Evolutionary conservation across 108 stramenopile species (phyloP).

Genomic region (Cylindrotheca fusiformis): DNA sequence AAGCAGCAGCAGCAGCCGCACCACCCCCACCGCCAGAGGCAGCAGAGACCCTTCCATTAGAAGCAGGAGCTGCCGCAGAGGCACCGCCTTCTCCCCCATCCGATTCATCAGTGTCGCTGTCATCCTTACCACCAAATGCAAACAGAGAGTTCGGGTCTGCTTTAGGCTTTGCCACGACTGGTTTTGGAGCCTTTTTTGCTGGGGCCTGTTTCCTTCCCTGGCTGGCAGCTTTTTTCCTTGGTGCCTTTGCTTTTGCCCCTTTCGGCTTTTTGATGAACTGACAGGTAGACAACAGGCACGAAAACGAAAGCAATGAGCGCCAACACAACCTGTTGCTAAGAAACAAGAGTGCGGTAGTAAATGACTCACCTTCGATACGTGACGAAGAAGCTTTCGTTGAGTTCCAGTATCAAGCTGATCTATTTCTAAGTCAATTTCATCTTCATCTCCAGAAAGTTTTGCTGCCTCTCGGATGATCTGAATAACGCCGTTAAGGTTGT

Average conservation of each 20-base stretch:
- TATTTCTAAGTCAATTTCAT: constrained; percentile 87
- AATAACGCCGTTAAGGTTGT: constrained; percentile 64
- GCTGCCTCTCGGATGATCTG: constrained; percentile 83
- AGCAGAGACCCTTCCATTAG: too few relatives aligned
- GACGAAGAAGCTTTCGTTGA: constrained; percentile 74
- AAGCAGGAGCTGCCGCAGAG: constrained; percentile 6
- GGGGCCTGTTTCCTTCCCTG: constrained; percentile 34
- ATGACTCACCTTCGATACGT: constrained; percentile 80
- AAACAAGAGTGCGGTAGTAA: not conserved
- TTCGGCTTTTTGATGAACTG: constrained; percentile 40
- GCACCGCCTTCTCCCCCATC: constrained; percentile 24
- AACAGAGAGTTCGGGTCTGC: constrained; percentile 50
- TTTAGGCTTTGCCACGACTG: constrained; percentile 28
- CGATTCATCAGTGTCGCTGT: constrained; percentile 72
- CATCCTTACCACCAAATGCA: constrained; percentile 71
- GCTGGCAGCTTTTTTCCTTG: constrained; percentile 40
- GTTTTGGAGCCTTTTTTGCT: constrained; percentile 44
- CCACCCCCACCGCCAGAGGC: too few relatives aligned
- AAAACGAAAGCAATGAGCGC: constrained; percentile 9
- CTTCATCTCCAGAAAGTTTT: constrained; percentile 72
- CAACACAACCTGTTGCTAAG: not conserved
- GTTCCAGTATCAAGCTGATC: constrained; percentile 74
- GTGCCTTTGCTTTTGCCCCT: constrained; percentile 25
- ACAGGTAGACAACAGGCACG: constrained; percentile 9
- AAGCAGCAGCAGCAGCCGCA: constrained; percentile 9